phyloP scores from a whole-genome alignment of 169 alveolate species.

The Babesia divergens region DNA sequence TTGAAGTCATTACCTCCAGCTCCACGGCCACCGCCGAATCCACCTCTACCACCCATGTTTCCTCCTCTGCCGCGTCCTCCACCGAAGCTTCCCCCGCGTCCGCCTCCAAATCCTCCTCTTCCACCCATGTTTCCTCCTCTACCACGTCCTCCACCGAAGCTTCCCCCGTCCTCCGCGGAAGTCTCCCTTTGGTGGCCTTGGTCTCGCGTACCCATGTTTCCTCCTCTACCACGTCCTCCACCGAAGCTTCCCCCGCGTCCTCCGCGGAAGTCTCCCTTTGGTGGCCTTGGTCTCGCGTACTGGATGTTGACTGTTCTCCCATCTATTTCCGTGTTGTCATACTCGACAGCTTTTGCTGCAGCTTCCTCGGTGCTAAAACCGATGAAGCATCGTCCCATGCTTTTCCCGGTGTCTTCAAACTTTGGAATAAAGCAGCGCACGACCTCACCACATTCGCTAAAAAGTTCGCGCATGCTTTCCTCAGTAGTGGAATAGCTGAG shows the following conservation, averaged over 20 bases:
- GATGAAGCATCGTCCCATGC: slow-evolving; percentile 72
- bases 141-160: slow-evolving; percentile 73
- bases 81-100: slow-evolving; percentile 61
- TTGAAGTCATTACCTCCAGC: not conserved
- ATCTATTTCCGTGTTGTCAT: slow-evolving; percentile 75
- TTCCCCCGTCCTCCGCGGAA: slow-evolving; percentile 69
- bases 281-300: slow-evolving; percentile 72
- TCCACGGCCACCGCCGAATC: slow-evolving; percentile 61
- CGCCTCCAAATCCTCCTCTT: slow-evolving; percentile 64
- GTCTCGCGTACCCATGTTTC: slow-evolving; percentile 73
- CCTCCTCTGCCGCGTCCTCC: slow-evolving; percentile 51
- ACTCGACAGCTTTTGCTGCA: slow-evolving; percentile 77
- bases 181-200: slow-evolving; percentile 69
- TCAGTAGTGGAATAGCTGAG: slow-evolving; percentile 73
- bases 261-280: slow-evolving; percentile 67
- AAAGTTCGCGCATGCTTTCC: slow-evolving; percentile 72
- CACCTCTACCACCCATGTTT: slow-evolving; percentile 60
- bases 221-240: slow-evolving; percentile 76
- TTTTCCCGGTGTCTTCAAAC: slow-evolving; percentile 76
- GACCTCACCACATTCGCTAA: slow-evolving; percentile 76
- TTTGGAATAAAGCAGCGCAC: slow-evolving; percentile 67
- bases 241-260: slow-evolving; percentile 71
- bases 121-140: slow-evolving; percentile 76
- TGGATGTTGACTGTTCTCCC: slow-evolving; percentile 78
- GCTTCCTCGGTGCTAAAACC: slow-evolving; percentile 71